Evolutionary conservation across 371 early-diverging fungal species (phyloP), one percentile per base, ranked within the genome.

Genomic region (Blakeslea trispora): DNA sequence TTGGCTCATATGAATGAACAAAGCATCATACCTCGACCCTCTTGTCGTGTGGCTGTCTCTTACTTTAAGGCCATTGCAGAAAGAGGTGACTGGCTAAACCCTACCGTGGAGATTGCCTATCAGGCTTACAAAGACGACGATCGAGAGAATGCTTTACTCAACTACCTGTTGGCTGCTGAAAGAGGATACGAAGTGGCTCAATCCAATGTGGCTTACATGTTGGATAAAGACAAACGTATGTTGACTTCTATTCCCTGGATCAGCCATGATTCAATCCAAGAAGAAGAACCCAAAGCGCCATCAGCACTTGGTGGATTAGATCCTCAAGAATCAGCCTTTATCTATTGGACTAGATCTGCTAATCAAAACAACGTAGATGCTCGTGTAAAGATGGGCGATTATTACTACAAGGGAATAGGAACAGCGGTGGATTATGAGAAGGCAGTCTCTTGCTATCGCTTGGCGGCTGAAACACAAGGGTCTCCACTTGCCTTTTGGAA

Each of bases 401-500:
- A 95, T 69, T 92, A 93, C 58, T 96, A 79, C 55, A 79, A 91
- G 46, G 99, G 99, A 0, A 82, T 87, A 42, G 97, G 98, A 21
- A 81, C 85, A 2, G 73, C 71, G 1, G 61, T 67, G 0, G 85
- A 89, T 66, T 82, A 79, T 39, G 86, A 87, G 52, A 82, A 82
- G 51, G 99, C 99, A 0, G 91, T 91, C 0, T 75, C 87, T 0
- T 92, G 94, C 47, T 99, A 97, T 68, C 84, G 82, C n/a, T 77
- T 89, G 4, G 94, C 97, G 2, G 92, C 97, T 1, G 91, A 95
- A 43, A 63, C 60, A n/a, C 89, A 93, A 28, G 59, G 63, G 10
- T 90, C 87, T 35, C 83, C 92, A 1, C 72, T 96, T 59, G 98
- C 96, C 4, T 92, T 95, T 89, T 99, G 92, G 90, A 97, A 95